Evolutionary conservation across 1,139 yeast genomes (phyloP), one percentile per base, ranked within the genome.

Genomic region (Nakaseomyces uthaithaninus): DNA sequence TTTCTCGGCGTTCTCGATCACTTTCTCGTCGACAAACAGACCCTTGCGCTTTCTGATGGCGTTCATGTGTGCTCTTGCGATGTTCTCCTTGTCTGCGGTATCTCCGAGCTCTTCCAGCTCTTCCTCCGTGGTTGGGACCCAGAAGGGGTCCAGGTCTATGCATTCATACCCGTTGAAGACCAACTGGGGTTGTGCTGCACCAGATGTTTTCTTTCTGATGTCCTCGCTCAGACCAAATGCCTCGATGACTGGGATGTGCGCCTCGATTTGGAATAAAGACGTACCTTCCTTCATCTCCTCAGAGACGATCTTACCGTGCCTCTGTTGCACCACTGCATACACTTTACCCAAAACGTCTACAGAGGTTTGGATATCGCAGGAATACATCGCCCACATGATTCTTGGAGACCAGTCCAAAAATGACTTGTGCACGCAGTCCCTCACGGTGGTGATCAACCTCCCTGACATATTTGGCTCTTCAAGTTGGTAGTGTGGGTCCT

Each of bases 61-160:
- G 47, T 85, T 86, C 81, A 91, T 83, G 59, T 91, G 91, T 53
- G 72, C 69, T 59, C 94, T 73, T 0, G 96, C 97, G 45, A 87
- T 69, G 56, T 91, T 91, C 54, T 87, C 97, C 53, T 85, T 74
- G 54, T 93, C 98, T 0, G 96, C 95, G 51, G 76, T 74, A 49
- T 86, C 95, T 22, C 98, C 99, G 37, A 85, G 67, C 45, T 87
- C 94, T 58, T 91, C 98, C 38, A 91, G 65, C 59, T 93, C 98
- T 60, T 87, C 97, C 53, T 85, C 96, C 0, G 98, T 93, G 5
- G 91, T 85, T n/a, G 99, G 98, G 10, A 91, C 95, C 99, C 99
- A 93, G 69, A 82, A 93, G 30, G 99, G 99, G 66, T 93, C 97
- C 50, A 83, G 75, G 47, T 86, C 94, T 39, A 89, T 73, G 48